These are phyloP conservation scores for Bolboschoenoplectus hybrid DNA, from an alignment of 202 grass and related monocot species.

Conservation along the genomic window DNA sequence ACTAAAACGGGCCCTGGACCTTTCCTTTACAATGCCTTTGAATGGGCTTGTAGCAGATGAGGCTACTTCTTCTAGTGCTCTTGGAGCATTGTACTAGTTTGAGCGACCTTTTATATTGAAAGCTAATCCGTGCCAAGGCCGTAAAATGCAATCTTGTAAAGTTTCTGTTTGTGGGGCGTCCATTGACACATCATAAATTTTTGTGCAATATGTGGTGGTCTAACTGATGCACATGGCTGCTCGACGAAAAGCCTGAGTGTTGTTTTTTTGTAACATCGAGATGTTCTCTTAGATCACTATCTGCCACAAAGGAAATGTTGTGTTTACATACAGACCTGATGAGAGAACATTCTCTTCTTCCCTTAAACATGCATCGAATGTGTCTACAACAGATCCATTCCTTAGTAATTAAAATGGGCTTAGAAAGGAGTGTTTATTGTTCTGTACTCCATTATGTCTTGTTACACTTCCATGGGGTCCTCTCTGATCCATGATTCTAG, in stretches of 20 bases:
- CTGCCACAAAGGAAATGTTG: constrained; percentile 53
- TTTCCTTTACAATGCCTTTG: constrained; percentile 57
- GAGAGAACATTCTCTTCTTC: constrained; percentile 63
- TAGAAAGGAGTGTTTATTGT: constrained; percentile 55
- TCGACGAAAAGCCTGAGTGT: constrained; percentile 42
- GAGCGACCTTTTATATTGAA: constrained; percentile 47
- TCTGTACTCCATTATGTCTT: constrained; percentile 60
- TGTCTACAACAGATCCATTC: constrained; percentile 68
- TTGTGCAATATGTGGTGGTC: constrained; percentile 44
- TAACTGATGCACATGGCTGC: constrained; percentile 45
- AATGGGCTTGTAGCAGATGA: constrained; percentile 49
- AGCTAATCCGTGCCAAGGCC: constrained; percentile 59
- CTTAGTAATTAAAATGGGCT: constrained; percentile 66
- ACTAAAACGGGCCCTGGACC: constrained; percentile 51
- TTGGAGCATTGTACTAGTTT: constrained; percentile 46
- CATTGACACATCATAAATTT: constrained; percentile 47
- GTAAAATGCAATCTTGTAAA: constrained; percentile 57
- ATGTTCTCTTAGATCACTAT: constrained; percentile 36
- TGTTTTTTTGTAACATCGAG: constrained; percentile 63
- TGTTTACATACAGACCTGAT: constrained; percentile 53
- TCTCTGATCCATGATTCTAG: constrained; percentile 54
- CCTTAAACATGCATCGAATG: constrained; percentile 52
- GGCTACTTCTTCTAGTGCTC: constrained; percentile 45
- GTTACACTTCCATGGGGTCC: constrained; percentile 61
- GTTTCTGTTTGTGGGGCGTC: constrained; percentile 48